phyloP scores from a whole-genome alignment of 768 basidiomycete species.

The Coprinopsis cinerea region DNA sequence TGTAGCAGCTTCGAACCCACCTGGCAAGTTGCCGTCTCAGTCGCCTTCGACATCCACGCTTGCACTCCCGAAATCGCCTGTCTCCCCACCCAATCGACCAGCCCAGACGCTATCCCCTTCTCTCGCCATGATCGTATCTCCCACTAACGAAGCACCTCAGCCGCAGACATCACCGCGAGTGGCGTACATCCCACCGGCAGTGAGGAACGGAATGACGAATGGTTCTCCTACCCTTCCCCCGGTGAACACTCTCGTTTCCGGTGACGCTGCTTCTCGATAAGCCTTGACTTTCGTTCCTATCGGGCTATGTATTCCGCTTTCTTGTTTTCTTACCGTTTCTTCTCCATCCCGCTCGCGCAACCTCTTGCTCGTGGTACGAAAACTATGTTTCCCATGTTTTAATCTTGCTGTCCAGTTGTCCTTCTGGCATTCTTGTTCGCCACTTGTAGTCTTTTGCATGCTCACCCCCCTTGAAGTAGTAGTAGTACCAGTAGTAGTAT shows the following conservation, averaged over 20 bases:
- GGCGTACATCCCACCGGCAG: slow-evolving; percentile 27
- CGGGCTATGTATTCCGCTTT: not conserved
- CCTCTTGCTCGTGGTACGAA: no score
- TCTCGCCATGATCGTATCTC: slow-evolving; percentile 60
- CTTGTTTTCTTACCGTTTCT: no score
- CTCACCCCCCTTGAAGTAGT: no score
- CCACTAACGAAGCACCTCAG: slow-evolving; percentile 37
- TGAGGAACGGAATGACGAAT: slow-evolving; percentile 18
- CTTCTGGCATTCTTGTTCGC: no score
- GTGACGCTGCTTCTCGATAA: not conserved
- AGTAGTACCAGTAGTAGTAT: no score
- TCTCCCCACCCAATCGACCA: slow-evolving; percentile 26
- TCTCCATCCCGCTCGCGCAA: no score
- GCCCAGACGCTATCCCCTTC: slow-evolving; percentile 55
- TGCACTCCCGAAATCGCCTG: slow-evolving; percentile 11
- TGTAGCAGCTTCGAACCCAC: no score
- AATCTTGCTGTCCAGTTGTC: no score
- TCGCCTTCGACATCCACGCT: slow-evolving; percentile 4
- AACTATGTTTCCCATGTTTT: no score
- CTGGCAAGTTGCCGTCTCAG: no score
- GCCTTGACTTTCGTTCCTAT: not conserved
- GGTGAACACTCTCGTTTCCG: slow-evolving; percentile 15
- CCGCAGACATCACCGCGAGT: slow-evolving; percentile 31
- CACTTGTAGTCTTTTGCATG: no score
- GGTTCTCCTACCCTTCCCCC: slow-evolving; percentile 22